Evolutionary conservation across 305 asterid species (phyloP).

Genomic region (Petunia hybrid): DNA sequence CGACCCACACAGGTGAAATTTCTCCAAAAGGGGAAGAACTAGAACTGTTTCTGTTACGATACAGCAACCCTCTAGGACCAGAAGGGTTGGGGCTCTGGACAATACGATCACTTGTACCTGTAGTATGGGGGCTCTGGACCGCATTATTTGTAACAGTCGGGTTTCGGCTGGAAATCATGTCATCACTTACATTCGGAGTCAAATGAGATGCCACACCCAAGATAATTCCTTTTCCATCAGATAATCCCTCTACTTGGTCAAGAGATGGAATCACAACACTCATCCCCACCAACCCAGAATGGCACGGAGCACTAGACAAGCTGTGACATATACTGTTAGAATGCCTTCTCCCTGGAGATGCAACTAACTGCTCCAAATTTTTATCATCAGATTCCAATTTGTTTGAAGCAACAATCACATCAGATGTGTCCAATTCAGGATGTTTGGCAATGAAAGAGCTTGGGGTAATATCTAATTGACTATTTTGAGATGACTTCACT

Average conservation of each 20-base stretch:
- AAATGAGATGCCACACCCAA: slow-evolving; percentile 54
- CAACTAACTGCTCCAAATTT: slow-evolving; percentile 44
- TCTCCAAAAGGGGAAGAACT: slow-evolving; percentile 61
- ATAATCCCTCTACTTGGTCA: slow-evolving; percentile 50
- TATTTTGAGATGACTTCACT: slow-evolving; percentile 38
- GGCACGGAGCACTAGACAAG: slow-evolving; percentile 38
- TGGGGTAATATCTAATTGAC: slow-evolving; percentile 32
- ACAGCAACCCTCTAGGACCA: slow-evolving; percentile 52
- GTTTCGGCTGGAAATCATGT: slow-evolving; percentile 48
- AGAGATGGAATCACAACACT: slow-evolving; percentile 65
- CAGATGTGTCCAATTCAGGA: slow-evolving; percentile 38
- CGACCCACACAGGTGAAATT: slow-evolving; percentile 62
- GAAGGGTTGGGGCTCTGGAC: slow-evolving; percentile 49
- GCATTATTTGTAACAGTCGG: slow-evolving; percentile 51
- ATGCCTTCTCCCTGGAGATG: slow-evolving; percentile 40
- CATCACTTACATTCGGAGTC: slow-evolving; percentile 52
- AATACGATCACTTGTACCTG: slow-evolving; percentile 45
- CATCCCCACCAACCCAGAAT: slow-evolving; percentile 52
- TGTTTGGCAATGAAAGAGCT: slow-evolving; percentile 29
- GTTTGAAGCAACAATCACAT: slow-evolving; percentile 40
- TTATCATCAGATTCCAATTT: slow-evolving; percentile 38
- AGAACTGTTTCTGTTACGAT: slow-evolving; percentile 54
- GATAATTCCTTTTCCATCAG: slow-evolving; percentile 43
- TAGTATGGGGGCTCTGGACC: slow-evolving; percentile 47
- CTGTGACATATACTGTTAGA: slow-evolving; percentile 43